Evolutionary conservation across 2,329 filamentous ascomycete genomes (phyloP), one percentile per base, ranked within the genome.

Genomic region (Trichophyton benhamiae): DNA sequence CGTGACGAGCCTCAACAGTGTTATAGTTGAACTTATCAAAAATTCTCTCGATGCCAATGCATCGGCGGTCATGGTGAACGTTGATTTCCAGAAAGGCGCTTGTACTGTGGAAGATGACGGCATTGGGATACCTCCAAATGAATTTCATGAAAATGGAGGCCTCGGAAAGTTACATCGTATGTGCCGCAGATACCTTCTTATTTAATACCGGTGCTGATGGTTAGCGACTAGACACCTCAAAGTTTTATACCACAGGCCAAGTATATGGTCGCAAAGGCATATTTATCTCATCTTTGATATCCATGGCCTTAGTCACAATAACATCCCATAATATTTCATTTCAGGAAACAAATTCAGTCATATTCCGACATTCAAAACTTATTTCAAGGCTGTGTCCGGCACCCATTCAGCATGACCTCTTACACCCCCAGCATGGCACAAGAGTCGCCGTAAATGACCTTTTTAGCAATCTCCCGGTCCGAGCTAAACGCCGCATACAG

Each of bases 401-500:
- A 3, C 77, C 80, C 9, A 72, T 78, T 6, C 81, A 85, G 57
- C 81, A 88, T 53, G 77, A 80, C 57, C 68, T 89, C 5, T 76
- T 74, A 41, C 81, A 80, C 61, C 72, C 59, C 9, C 63, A 77
- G 20, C 84, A 89, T 75, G 92, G 92, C 3, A 96, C 91, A 0
- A 82, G 83, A 30, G 84, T 92, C 1, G 81, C 80, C 0, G 87
- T 95, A 4, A 83, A 86, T 61, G 86, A 96, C 71, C 77, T 96
- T 0, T 97, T 96, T 73, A 91, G 91, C 0, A 87, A 86, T 62
- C 89, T 96, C 83, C 91, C 92, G 0, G 92, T 96, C 11, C 85
- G 92, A 13, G 86, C 95, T 27, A 95, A 94, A 70, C 88, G 91
- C 67, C 82, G 91, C 64, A 82, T 82, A 0, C 66, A 84, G 2